Evolutionary conservation across 1,284 basidiomycete genomes (phyloP).

Genomic region (Ceratobasidium theobromae): DNA sequence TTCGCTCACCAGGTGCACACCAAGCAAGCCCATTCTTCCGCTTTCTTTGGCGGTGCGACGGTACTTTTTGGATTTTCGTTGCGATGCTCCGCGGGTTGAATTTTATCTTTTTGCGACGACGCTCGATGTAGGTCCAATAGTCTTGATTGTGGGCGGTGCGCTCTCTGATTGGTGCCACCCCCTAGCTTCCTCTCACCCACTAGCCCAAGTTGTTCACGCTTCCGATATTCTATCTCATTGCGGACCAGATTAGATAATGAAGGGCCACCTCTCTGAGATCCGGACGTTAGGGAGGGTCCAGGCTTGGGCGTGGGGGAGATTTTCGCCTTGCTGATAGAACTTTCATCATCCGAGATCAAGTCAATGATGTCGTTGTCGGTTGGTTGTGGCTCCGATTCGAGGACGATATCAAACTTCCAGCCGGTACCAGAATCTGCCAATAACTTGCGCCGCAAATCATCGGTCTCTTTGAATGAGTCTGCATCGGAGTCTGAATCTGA

Average conservation of each 20-base stretch:
- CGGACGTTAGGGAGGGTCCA: not conserved
- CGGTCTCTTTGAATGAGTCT: slow-evolving; percentile 34
- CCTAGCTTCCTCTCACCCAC: slow-evolving; percentile 35
- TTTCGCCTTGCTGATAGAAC: not conserved
- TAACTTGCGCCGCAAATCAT: slow-evolving; percentile 32
- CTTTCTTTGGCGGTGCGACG: not conserved
- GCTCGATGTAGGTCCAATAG: too few species aligned
- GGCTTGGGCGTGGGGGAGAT: not conserved
- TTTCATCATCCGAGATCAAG: slow-evolving; percentile 20
- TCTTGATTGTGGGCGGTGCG: too few species aligned
- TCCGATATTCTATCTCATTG: slow-evolving; percentile 51
- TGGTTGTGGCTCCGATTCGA: slow-evolving; percentile 32
- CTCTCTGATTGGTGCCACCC: not conserved
- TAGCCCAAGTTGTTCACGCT: slow-evolving; percentile 51
- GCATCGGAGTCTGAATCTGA: slow-evolving; percentile 30
- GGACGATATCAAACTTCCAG: slow-evolving; percentile 32
- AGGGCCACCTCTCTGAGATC: not conserved
- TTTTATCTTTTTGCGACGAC: too few species aligned
- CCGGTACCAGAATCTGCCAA: slow-evolving; percentile 31
- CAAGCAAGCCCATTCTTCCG: slow-evolving; percentile 50
- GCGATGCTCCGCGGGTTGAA: too few species aligned
- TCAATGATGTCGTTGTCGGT: not conserved
- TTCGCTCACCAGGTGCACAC: slow-evolving; percentile 57
- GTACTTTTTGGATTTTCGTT: too few species aligned
- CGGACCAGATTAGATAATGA: slow-evolving; percentile 48